Conservation (phyloP, 2,329 filamentous ascomycete species). For the Thermoascus crustaceus region DNA sequence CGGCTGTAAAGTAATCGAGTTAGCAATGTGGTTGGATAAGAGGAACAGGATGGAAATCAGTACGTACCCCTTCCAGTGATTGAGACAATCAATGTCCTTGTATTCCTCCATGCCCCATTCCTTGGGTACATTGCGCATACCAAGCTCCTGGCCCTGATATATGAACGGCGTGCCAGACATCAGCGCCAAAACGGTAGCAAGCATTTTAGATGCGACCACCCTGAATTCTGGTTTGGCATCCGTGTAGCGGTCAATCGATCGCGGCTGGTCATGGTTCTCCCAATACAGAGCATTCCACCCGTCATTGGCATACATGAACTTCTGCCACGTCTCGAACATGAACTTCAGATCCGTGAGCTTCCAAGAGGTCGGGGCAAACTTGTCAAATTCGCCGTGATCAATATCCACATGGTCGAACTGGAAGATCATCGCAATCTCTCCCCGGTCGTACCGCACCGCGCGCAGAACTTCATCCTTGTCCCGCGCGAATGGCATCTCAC, state of each 20-base stretch:
- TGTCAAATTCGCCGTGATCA: conserved; percentile 44
- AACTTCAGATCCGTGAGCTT: conserved; percentile 45
- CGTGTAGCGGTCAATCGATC: conserved; percentile 50
- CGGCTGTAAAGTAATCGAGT: conserved; percentile 17
- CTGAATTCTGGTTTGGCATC: conserved; percentile 45
- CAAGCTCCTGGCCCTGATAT: conserved; percentile 64
- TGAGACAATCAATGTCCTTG: conserved; percentile 56
- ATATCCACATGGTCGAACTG: conserved; percentile 62
- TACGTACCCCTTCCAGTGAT: conserved; percentile 48
- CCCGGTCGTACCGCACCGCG: conserved; percentile 48
- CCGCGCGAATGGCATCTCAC: conserved; percentile 50
- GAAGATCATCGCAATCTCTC: conserved; percentile 64
- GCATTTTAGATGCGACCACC: conserved; percentile 48
- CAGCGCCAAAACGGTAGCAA: conserved; percentile 49
- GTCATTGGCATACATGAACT: conserved; percentile 49
- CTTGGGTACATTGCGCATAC: conserved; percentile 56
- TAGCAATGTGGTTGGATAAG: background rate
- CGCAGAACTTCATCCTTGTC: conserved; percentile 44
- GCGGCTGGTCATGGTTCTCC: conserved; percentile 59
- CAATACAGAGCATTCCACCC: conserved; percentile 60
- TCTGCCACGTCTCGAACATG: conserved; percentile 51
- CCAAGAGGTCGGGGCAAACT: conserved; percentile 42
- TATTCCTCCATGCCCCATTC: conserved; percentile 58
- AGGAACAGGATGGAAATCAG: conserved; percentile 15
- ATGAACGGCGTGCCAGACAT: conserved; percentile 57